These are phyloP conservation scores for Fusarium globosum DNA, from an alignment of 2,329 filamentous ascomycete genomes.

Conservation along the genomic window DNA sequence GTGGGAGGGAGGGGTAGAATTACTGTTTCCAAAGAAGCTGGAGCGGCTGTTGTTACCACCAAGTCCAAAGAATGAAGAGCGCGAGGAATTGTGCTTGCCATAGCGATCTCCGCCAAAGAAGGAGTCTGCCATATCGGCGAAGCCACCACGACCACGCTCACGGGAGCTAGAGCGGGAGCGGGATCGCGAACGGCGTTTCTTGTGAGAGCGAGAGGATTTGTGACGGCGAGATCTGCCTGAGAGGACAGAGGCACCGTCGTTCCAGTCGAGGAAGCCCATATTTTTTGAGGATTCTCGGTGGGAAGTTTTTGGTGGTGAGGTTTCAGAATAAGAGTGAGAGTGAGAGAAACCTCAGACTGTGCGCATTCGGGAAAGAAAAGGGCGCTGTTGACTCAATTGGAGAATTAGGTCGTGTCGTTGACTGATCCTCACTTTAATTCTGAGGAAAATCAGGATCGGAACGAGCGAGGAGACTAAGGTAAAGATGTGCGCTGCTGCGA, in stretches of 20 bases:
- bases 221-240: conserved; percentile 46
- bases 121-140: conserved; percentile 48
- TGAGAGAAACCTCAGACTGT: conserved; percentile 6
- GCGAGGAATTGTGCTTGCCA: conserved; percentile 55
- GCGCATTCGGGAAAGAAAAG: conserved; percentile 8
- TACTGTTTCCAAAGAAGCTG: conserved; percentile 60
- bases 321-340: not conserved
- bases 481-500: conserved; percentile 15
- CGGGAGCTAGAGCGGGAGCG: conserved; percentile 53
- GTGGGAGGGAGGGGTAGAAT: not conserved
- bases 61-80: conserved; percentile 60
- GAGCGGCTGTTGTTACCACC: conserved; percentile 57
- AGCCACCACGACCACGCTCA: conserved; percentile 48
- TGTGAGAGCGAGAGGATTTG: conserved; percentile 47
- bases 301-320: not conserved
- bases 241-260: conserved; percentile 48
- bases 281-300: not conserved
- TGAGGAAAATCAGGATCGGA: conserved; percentile 9
- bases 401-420: not conserved
- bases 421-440: not conserved
- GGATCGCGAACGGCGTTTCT: conserved; percentile 52
- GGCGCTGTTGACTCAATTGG: conserved; percentile 6
- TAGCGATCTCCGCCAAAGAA: conserved; percentile 50
- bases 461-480: conserved; percentile 4
- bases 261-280: conserved; percentile 52